Conservation (phyloP, 805 yeast genomes). For the Ogataea ramenticola region DNA sequence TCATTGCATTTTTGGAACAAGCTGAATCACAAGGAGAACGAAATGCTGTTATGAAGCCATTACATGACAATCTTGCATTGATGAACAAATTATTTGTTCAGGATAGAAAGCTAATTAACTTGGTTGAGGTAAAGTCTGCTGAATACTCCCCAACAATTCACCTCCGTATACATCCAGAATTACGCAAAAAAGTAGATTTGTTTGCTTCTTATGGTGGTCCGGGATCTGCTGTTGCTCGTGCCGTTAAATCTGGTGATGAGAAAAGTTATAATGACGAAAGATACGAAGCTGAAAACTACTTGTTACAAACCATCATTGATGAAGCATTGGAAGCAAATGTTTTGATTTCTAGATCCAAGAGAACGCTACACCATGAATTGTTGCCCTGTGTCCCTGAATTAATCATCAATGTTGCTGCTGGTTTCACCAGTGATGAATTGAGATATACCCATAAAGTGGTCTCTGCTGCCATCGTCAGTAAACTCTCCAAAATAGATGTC, state of each 20-base stretch:
- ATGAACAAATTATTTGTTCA: constrained; percentile 35
- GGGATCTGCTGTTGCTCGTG: constrained; percentile 31
- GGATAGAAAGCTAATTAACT: constrained; percentile 28
- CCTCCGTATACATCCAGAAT: constrained; percentile 44
- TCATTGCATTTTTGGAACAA: constrained; percentile 39
- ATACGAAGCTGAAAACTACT: constrained; percentile 47
- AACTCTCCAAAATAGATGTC: constrained; percentile 8
- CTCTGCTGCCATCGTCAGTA: constrained; percentile 19
- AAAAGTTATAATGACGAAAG: constrained; percentile 32
- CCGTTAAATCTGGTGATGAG: constrained; percentile 37
- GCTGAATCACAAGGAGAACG: constrained; percentile 28
- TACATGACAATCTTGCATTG: constrained; percentile 33
- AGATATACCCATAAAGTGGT: constrained; percentile 33
- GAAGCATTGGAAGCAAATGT: constrained; percentile 43
- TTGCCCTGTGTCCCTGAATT: constrained; percentile 62
- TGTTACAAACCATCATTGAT: constrained; percentile 64
- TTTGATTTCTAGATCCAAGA: constrained; percentile 45
- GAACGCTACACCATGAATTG: constrained; percentile 69
- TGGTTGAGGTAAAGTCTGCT: constrained; percentile 47
- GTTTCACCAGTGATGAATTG: constrained; percentile 38
- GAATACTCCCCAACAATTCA: constrained; percentile 64
- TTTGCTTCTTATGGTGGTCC: constrained; percentile 46
- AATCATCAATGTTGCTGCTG: constrained; percentile 41
- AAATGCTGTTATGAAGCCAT: constrained; percentile 25
- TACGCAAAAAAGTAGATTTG: constrained; percentile 36